A percentile compares a stretch with the other conserved stretches of the same genome.
phyloP scores from a whole-genome alignment of 371 early-diverging fungal genomes.

The Rhizopus arrhizus region DNA sequence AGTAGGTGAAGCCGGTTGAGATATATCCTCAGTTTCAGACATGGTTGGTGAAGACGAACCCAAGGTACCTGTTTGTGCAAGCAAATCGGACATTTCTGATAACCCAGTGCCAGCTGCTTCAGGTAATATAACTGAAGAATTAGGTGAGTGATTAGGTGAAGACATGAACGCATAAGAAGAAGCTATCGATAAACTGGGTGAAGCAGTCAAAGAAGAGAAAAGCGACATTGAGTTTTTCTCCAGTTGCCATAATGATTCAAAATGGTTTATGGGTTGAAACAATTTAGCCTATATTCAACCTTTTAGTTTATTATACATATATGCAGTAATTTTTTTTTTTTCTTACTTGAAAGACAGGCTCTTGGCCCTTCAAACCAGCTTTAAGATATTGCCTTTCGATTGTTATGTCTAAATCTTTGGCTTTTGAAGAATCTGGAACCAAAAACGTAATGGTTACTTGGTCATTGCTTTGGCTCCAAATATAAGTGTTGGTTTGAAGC shows the following conservation, averaged over 20 bases:
- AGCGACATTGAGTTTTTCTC: slow-evolving; percentile 48
- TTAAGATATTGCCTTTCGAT: slow-evolving; percentile 44
- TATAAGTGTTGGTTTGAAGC: slow-evolving; percentile 51
- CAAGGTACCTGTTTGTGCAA: slow-evolving; percentile 39
- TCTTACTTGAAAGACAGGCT: slow-evolving; percentile 48
- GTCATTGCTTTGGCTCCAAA: slow-evolving; percentile 52
- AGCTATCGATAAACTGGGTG: slow-evolving; percentile 55
- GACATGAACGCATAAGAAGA: slow-evolving; percentile 60
- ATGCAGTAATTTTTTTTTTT: no score
- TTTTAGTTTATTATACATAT: no score
- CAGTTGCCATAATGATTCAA: slow-evolving; percentile 54
- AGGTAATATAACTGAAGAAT: slow-evolving; percentile 49
- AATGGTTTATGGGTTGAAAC: slow-evolving; percentile 50
- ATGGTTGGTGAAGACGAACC: slow-evolving; percentile 33
- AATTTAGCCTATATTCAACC: slow-evolving; percentile 43
- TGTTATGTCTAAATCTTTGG: slow-evolving; percentile 49
- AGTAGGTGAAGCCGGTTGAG: slow-evolving; percentile 44
- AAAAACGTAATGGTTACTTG: slow-evolving; percentile 56
- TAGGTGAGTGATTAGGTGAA: slow-evolving; percentile 52
- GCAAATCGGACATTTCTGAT: slow-evolving; percentile 38
- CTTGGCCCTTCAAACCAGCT: slow-evolving; percentile 51
- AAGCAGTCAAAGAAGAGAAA: slow-evolving; percentile 54
- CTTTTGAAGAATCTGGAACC: slow-evolving; percentile 45
- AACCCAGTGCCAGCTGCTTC: slow-evolving; percentile 45
- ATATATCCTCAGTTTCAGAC: slow-evolving; percentile 31